phyloP scores from a whole-genome alignment of 495 filamentous ascomycete species.

The Stereocaulon alpinum region DNA sequence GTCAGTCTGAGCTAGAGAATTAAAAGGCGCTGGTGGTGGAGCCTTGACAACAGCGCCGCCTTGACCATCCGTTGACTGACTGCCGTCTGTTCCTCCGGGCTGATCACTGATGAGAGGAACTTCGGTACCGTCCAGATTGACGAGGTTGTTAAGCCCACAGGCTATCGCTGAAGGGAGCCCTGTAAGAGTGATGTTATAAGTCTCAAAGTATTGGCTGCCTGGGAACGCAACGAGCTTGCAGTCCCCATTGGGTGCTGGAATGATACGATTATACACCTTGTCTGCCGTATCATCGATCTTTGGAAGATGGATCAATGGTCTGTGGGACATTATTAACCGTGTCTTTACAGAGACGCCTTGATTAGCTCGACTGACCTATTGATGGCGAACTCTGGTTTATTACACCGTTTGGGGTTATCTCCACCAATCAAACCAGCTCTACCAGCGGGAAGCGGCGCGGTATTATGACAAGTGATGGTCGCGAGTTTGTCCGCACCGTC shows the following conservation, averaged over 20 bases:
- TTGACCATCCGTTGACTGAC: constrained; percentile 8
- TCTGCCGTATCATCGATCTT: constrained; percentile 4
- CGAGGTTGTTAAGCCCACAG: constrained; percentile 2
- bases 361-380: constrained; percentile 2
- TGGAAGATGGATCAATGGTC: constrained; percentile 7
- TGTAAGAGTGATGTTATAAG: constrained; percentile 4
- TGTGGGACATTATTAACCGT: background rate
- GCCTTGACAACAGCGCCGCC: constrained; percentile 4
- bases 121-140: background rate
- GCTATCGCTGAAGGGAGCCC: constrained; percentile 8
- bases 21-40: constrained; percentile 3
- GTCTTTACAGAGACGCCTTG: background rate
- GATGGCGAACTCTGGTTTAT: constrained; percentile 9
- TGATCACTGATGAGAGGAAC: no score
- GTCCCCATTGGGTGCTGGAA: constrained; percentile 5
- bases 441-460: background rate
- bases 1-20: background rate
- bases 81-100: no score
- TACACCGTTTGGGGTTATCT: constrained; percentile 1
- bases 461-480: constrained; percentile 15
- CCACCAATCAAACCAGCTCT: constrained; percentile 6
- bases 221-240: constrained; percentile 12
- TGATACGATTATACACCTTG: constrained; percentile 13
- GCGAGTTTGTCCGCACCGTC: constrained; percentile 7
- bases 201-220: background rate